A percentile compares a stretch with the other conserved stretches of the same genome.
Conservation (phyloP, 2,329 filamentous ascomycete genomes). For the Camptophora hylomeconis region DNA sequence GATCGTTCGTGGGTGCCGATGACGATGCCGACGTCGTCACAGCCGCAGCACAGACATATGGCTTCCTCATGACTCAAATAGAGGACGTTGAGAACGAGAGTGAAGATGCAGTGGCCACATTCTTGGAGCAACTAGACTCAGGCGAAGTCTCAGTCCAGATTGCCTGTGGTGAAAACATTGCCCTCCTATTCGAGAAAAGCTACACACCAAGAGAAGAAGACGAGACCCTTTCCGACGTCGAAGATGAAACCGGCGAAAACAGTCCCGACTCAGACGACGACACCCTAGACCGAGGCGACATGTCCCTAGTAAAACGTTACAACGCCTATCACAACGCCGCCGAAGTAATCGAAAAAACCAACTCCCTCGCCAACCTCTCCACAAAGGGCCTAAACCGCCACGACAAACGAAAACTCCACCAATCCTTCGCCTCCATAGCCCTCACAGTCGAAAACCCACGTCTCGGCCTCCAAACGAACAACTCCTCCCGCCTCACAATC, state of each 20-base stretch:
- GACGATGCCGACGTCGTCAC: slow-evolving; percentile 60
- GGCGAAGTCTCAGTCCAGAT: slow-evolving; percentile 60
- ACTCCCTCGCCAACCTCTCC: slow-evolving; percentile 46
- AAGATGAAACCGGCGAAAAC: slow-evolving; percentile 31
- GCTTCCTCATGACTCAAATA: slow-evolving; percentile 63
- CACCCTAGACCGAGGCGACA: slow-evolving; percentile 23
- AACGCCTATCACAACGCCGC: slow-evolving; percentile 52
- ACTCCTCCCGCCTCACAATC: slow-evolving; percentile 48
- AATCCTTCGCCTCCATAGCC: slow-evolving; percentile 52
- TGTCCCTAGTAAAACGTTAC: slow-evolving; percentile 48
- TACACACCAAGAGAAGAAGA: slow-evolving; percentile 46
- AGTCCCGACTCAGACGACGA: slow-evolving; percentile 22
- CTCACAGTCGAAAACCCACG: slow-evolving; percentile 54
- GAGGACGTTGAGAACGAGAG: slow-evolving; percentile 61
- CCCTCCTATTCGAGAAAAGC: slow-evolving; percentile 66
- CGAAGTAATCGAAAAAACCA: slow-evolving; percentile 46
- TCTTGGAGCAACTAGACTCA: slow-evolving; percentile 75
- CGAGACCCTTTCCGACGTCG: slow-evolving; percentile 32
- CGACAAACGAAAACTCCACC: slow-evolving; percentile 53
- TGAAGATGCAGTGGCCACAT: slow-evolving; percentile 61
- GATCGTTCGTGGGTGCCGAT: slow-evolving; percentile 54
- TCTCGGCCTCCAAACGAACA: slow-evolving; percentile 53
- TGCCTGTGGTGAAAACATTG: slow-evolving; percentile 66
- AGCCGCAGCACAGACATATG: slow-evolving; percentile 66
- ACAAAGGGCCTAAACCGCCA: slow-evolving; percentile 52